Conservation (phyloP, 371 early-diverging fungal genomes). For the Mortierella sp. region DNA sequence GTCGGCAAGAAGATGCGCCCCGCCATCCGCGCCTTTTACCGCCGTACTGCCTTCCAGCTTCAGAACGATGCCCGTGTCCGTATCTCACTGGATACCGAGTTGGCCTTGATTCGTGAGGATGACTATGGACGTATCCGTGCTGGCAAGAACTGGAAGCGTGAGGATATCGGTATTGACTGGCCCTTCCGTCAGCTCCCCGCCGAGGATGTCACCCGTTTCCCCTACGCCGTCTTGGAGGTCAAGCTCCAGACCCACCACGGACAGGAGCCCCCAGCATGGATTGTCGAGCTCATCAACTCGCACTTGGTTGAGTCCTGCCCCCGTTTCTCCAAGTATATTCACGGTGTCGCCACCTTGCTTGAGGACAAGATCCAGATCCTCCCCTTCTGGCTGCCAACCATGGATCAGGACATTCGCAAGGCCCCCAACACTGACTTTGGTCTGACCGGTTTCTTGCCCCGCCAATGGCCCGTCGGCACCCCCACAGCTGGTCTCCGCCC, state of each 20-base stretch:
- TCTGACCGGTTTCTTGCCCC: conserved; percentile 64
- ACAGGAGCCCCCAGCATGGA: conserved; percentile 93
- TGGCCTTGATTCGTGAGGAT: conserved; percentile 98
- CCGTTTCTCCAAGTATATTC: conserved; percentile 98
- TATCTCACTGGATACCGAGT: conserved; percentile 96
- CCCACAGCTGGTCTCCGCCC: conserved; percentile 34
- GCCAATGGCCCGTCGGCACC: conserved; percentile 53
- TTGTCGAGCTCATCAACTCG: conserved; percentile 86
- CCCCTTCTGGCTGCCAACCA: conserved; percentile 99
- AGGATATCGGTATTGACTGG: conserved; percentile 88
- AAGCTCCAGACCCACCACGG: conserved; percentile 93
- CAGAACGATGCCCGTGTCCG: conserved; percentile 95
- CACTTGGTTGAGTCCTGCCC: conserved; percentile 98
- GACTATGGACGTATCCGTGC: conserved; percentile 75
- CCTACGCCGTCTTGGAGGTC: conserved; percentile 97
- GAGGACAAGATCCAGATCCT: conserved; percentile 89
- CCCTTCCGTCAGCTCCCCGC: conserved; percentile 88
- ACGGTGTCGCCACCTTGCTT: conserved; percentile 95
- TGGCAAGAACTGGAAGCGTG: conserved; percentile 91
- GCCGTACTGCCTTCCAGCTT: conserved; percentile 98
- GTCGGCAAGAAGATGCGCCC: conserved; percentile 87
- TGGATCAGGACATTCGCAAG: conserved; percentile 92
- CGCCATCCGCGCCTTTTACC: conserved; percentile 90
- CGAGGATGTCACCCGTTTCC: conserved; percentile 91
- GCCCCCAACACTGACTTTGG: conserved; percentile 69